These are phyloP conservation scores for Fraxinus anomala DNA, from an alignment of 257 asterid genomes.

Conservation along the genomic window DNA sequence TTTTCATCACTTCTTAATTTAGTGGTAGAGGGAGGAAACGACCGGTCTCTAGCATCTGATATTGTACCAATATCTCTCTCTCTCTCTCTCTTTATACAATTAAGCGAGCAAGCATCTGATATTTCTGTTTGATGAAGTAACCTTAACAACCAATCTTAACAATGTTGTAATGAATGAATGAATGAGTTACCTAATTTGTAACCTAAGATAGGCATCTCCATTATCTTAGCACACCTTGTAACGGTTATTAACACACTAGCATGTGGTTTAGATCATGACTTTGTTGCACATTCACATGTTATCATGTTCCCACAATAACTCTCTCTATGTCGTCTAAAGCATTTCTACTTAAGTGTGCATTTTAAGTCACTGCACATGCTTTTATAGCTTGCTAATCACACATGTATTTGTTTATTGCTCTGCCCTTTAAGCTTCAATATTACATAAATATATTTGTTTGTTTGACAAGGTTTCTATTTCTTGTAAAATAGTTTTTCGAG, in stretches of 20 bases:
- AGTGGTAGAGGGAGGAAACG: no score
- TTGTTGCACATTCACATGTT: constrained; percentile 57
- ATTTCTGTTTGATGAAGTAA: constrained; percentile 23
- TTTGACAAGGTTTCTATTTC: no score
- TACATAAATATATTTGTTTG: not conserved
- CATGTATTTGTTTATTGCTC: constrained; percentile 27
- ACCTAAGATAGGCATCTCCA: constrained; percentile 25
- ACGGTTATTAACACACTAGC: constrained; percentile 14
- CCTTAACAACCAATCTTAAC: not conserved
- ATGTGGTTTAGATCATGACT: constrained; percentile 54
- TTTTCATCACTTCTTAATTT: no score
- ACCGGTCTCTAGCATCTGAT: no score
- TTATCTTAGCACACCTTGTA: constrained; percentile 23
- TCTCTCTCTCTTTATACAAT: not conserved
- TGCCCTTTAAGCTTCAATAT: not conserved
- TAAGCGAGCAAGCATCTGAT: not conserved
- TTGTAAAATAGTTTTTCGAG: no score
- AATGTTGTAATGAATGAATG: no score
- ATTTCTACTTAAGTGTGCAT: constrained; percentile 37
- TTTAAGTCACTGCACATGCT: constrained; percentile 58
- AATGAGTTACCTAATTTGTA: constrained; percentile 19
- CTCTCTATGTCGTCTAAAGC: constrained; percentile 28
- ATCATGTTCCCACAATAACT: constrained; percentile 33
- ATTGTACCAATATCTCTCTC: not conserved
- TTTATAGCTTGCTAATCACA: constrained; percentile 41